Conservation (phyloP, 306 rosid genomes). For the Prunus padus region DNA sequence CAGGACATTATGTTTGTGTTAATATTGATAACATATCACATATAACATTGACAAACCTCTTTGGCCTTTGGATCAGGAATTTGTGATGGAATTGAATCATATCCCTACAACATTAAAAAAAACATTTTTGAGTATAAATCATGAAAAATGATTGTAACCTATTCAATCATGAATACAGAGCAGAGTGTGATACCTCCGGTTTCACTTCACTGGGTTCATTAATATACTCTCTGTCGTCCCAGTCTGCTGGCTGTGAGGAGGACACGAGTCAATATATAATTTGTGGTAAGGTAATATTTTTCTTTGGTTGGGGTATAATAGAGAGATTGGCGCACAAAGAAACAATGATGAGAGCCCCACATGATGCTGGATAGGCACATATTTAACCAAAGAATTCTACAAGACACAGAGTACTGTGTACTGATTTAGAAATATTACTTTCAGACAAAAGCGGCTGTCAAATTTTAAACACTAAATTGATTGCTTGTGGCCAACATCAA, state of each 20-base stretch:
- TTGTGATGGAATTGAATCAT: conserved; percentile 63
- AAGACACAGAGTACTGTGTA: not conserved
- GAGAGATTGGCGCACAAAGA: conserved; percentile 8
- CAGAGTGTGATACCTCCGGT: conserved; percentile 55
- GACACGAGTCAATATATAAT: conserved; percentile 6
- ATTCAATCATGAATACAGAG: conserved; percentile 12
- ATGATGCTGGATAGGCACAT: not conserved
- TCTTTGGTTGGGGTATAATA: conserved; percentile 7
- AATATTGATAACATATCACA: conserved; percentile 8
- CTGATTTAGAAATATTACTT: not conserved
- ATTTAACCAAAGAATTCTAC: not conserved
- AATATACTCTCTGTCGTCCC: conserved; percentile 85
- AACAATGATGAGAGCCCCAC: conserved; percentile 4
- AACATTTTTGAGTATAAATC: not conserved
- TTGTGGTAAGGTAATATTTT: not conserved
- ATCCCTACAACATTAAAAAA: conserved; percentile 53
- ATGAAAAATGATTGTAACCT: not conserved
- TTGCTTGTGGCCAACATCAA: not conserved
- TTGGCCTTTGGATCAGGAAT: conserved; percentile 82
- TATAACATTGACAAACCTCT: conserved; percentile 47
- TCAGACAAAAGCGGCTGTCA: not conserved
- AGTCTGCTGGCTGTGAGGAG: conserved; percentile 65
- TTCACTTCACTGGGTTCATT: conserved; percentile 61
- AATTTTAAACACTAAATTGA: not conserved
- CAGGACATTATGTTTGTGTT: not conserved